Evolutionary conservation across 805 yeast genomes (phyloP).

Genomic region (Hanseniaspora opuntiae): DNA sequence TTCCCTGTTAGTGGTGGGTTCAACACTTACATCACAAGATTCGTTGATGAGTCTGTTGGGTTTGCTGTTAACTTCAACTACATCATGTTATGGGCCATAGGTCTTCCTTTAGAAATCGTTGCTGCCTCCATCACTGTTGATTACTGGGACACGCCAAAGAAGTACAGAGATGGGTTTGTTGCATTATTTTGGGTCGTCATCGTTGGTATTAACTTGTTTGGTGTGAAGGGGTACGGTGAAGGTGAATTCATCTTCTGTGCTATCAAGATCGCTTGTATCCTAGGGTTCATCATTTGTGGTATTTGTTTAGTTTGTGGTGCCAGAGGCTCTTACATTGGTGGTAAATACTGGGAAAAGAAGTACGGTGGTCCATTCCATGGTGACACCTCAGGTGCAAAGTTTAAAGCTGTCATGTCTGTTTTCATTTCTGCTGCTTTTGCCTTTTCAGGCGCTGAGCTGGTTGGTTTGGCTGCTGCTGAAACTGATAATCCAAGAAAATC

Average conservation of each 20-base stretch:
- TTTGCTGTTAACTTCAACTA: constrained; percentile 51
- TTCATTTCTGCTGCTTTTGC: no score
- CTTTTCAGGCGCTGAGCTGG: no score
- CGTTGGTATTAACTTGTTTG: constrained; percentile 37
- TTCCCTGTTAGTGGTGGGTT: constrained; percentile 56
- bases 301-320: constrained; percentile 37
- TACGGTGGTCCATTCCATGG: constrained; percentile 46
- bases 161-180: constrained; percentile 38
- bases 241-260: constrained; percentile 40
- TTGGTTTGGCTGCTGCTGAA: no score
- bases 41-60: constrained; percentile 48
- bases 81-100: constrained; percentile 39
- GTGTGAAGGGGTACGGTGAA: constrained; percentile 43
- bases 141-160: constrained; percentile 40
- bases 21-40: constrained; percentile 44
- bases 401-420: no score
- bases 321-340: constrained; percentile 36
- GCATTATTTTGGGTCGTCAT: constrained; percentile 38
- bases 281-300: constrained; percentile 44
- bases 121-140: constrained; percentile 43
- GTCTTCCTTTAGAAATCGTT: constrained; percentile 38
- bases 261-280: constrained; percentile 36
- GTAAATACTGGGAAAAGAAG: constrained; percentile 32
- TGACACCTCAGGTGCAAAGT: constrained; percentile 22
- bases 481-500: no score